Conservation (phyloP, 768 basidiomycete species). For the Roridomyces roridus region DNA sequence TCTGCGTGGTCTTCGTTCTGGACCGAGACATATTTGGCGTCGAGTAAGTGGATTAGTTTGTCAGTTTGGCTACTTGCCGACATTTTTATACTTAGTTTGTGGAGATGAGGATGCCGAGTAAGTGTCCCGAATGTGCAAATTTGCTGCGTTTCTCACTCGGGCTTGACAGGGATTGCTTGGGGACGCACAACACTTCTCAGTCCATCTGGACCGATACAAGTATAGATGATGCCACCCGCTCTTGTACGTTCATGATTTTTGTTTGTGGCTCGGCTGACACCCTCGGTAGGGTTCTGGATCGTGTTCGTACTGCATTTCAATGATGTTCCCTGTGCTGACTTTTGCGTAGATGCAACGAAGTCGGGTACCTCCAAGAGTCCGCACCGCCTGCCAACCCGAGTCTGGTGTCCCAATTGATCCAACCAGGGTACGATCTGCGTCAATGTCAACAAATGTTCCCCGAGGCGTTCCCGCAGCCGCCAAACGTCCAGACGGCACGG, state of each 20-base stretch:
- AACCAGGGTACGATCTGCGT: conserved; percentile 64
- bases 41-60: conserved; percentile 56
- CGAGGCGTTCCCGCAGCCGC: conserved; percentile 55
- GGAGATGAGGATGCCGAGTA: conserved; percentile 52
- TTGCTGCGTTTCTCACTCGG: too few relatives aligned
- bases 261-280: background rate
- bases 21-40: conserved; percentile 52
- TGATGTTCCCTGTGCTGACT: background rate
- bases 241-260: conserved; percentile 42
- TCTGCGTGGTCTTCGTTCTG: conserved; percentile 66
- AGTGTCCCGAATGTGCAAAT: background rate
- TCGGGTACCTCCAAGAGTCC: conserved; percentile 65
- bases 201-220: conserved; percentile 58
- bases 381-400: conserved; percentile 45
- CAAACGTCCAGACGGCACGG: conserved; percentile 44
- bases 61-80: too few relatives aligned
- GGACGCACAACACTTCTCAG: conserved; percentile 45
- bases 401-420: conserved; percentile 61
- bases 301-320: conserved; percentile 47
- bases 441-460: conserved; percentile 76
- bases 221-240: conserved; percentile 61
- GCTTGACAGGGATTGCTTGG: conserved; percentile 44
- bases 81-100: conserved; percentile 59
- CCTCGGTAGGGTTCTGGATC: conserved; percentile 62
- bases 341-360: conserved; percentile 64